Evolutionary conservation across 1,139 yeast species (phyloP), one percentile per base, ranked within the genome.

Genomic region (Candida frijolesensis): DNA sequence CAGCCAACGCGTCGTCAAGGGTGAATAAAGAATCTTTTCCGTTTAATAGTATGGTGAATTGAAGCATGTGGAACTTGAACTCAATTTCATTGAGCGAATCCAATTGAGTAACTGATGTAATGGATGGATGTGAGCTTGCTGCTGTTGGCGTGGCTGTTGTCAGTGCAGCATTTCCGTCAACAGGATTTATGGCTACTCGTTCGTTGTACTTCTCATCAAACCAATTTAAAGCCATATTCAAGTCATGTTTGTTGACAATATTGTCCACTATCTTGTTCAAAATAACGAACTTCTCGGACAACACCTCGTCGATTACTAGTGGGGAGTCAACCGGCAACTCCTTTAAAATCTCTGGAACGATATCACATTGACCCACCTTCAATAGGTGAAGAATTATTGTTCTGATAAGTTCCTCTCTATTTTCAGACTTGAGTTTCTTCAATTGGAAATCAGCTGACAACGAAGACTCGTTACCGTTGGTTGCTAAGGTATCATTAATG

Each of bases 61-160:
- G 84, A 22, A 85, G 70, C 61, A 81, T 76, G 65, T 86, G 91
- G 53, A 87, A 72, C 57, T 79, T 78, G 68, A 86, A 85, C 64
- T 84, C 89, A 39, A 86, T 62, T 32, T 55, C 57, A 33, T 51
- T 51, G 19, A 55, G 51, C 15, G 25, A 41, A 10, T 47, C 46
- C 19, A 14, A 37, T 33, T 27, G 48, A n/a, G 32, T 15, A 19
- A 22, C 18, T 12, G 30, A 25, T 4, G 18, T 32, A 22, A 38
- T 12, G 12, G 37, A 30, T 4, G 40, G 39, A 3, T 19, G 42
- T n/a, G 42, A 11, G 27, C 10, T 35, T 35, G n/a, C 19, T n/a
- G 42, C 14, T 1, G 11, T 22, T 11, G 30, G 5, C 1, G 30
- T 2, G 12, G 42, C 11, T 12, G n/a, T n/a, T 12, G 42, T 12